phyloP scores from a whole-genome alignment of 129 eudicot species.

The Cynara cardunculus region DNA sequence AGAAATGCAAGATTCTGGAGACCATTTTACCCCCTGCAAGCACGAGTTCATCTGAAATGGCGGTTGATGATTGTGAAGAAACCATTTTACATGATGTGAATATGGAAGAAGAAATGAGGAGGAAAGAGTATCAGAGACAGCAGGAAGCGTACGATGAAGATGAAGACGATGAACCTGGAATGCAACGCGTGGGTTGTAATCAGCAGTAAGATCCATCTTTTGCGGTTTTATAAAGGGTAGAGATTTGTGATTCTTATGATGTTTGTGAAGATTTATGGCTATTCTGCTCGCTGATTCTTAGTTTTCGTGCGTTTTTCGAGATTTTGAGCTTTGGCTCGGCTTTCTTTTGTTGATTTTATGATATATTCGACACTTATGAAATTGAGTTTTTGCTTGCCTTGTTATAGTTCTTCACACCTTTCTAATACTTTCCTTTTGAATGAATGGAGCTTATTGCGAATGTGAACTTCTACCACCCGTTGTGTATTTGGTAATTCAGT shows the following conservation, averaged over 20 bases:
- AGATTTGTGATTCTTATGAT: not conserved
- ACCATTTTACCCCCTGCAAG: slow-evolving; percentile 40
- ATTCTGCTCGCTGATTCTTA: not conserved
- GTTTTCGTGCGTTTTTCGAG: not conserved
- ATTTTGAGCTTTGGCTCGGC: slow-evolving; percentile 8
- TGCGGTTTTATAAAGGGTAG: slow-evolving; percentile 6
- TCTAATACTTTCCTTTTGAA: not conserved
- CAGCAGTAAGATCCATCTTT: slow-evolving; percentile 41
- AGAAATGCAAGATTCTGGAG: slow-evolving; percentile 40
- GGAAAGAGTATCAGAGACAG: slow-evolving; percentile 39
- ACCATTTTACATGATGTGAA: slow-evolving; percentile 55
- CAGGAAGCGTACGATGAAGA: slow-evolving; percentile 60
- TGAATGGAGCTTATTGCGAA: not conserved
- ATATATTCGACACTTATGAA: slow-evolving; percentile 4
- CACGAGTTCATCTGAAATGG: slow-evolving; percentile 35
- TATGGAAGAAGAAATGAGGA: slow-evolving; percentile 59
- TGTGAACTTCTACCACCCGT: not conserved
- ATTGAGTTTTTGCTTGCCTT: slow-evolving; percentile 1
- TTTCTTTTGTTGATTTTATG: slow-evolving; percentile 11
- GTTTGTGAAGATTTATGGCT: not conserved
- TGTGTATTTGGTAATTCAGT: not conserved
- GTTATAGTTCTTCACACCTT: not conserved
- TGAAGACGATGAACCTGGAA: slow-evolving; percentile 41
- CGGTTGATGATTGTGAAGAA: slow-evolving; percentile 47
- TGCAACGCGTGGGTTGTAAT: slow-evolving; percentile 51